A percentile compares a stretch with the other conserved stretches of the same genome.
Conservation (phyloP, 1,284 basidiomycete species). For the Xerocomus nothofagi region DNA sequence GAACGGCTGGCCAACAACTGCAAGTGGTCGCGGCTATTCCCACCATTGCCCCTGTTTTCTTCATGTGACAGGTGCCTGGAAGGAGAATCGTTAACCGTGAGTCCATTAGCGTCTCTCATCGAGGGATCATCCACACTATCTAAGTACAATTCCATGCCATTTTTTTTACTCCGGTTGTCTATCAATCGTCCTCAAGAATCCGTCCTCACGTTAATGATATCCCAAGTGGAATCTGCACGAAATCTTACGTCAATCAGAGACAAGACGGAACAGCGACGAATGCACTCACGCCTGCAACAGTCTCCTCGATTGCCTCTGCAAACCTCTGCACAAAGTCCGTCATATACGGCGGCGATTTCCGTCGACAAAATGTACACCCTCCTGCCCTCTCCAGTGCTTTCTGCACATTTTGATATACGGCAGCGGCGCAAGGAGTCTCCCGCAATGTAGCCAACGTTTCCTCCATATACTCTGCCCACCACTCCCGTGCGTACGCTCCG, state of each 20-base stretch:
- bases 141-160: not conserved
- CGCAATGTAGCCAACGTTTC: slow-evolving; percentile 22
- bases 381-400: slow-evolving; percentile 24
- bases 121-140: not conserved
- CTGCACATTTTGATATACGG: slow-evolving; percentile 20
- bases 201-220: slow-evolving; percentile 19
- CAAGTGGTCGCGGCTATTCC: not conserved
- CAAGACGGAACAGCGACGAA: not conserved
- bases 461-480: slow-evolving; percentile 36
- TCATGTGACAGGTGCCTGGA: not conserved
- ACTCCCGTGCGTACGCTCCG: slow-evolving; percentile 29
- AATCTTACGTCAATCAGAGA: not conserved
- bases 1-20: not conserved
- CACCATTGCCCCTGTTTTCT: not conserved
- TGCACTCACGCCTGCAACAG: slow-evolving; percentile 22
- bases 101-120: not conserved
- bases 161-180: not conserved
- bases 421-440: slow-evolving; percentile 26
- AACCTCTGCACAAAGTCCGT: slow-evolving; percentile 25
- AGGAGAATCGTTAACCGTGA: not conserved
- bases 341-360: slow-evolving; percentile 20
- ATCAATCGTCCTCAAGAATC: not conserved
- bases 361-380: slow-evolving; percentile 25
- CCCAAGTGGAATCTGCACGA: slow-evolving; percentile 20
- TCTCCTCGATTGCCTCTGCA: slow-evolving; percentile 23